Conservation (phyloP, 805 yeast genomes). For the Wickerhamomyces rabaulensis region DNA sequence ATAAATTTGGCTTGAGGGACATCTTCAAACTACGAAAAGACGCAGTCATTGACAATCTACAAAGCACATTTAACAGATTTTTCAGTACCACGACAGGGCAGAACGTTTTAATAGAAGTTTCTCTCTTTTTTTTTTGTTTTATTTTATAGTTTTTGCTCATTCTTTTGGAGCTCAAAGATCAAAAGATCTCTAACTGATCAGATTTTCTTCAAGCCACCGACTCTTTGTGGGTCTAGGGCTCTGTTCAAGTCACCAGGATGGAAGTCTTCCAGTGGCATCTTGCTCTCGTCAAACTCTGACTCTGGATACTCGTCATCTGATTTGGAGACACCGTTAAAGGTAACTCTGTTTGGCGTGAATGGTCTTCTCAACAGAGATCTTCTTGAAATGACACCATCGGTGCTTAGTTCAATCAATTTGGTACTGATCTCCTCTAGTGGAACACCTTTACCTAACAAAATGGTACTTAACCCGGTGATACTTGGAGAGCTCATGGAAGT, state of each 20-base stretch:
- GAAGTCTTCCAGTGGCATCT: background rate
- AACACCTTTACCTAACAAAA: slow-evolving; percentile 48
- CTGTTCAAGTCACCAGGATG: background rate
- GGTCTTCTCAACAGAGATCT: slow-evolving; percentile 43
- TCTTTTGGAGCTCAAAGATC: background rate
- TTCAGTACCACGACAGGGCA: background rate
- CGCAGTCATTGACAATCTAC: no score
- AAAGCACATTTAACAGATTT: background rate
- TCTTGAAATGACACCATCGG: slow-evolving; percentile 42
- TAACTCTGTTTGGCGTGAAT: slow-evolving; percentile 58
- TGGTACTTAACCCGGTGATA: slow-evolving; percentile 61
- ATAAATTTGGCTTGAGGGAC: no score
- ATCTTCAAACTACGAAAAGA: no score
- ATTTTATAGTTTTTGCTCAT: background rate
- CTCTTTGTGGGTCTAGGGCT: slow-evolving; percentile 4
- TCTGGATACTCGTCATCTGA: slow-evolving; percentile 27
- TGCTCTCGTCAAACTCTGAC: slow-evolving; percentile 2
- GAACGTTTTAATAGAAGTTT: background rate
- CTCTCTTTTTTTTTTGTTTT: no score
- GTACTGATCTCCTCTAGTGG: slow-evolving; percentile 35
- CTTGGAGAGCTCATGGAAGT: slow-evolving; percentile 81
- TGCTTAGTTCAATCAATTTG: slow-evolving; percentile 39
- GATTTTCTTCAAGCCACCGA: slow-evolving; percentile 3
- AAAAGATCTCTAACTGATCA: background rate
- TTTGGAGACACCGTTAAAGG: slow-evolving; percentile 30